Percentiles rank a stretch among this genome's conserved stretches.
Evolutionary conservation across 2,329 filamentous ascomycete genomes (phyloP).

Genomic region (Fusarium sp.): DNA sequence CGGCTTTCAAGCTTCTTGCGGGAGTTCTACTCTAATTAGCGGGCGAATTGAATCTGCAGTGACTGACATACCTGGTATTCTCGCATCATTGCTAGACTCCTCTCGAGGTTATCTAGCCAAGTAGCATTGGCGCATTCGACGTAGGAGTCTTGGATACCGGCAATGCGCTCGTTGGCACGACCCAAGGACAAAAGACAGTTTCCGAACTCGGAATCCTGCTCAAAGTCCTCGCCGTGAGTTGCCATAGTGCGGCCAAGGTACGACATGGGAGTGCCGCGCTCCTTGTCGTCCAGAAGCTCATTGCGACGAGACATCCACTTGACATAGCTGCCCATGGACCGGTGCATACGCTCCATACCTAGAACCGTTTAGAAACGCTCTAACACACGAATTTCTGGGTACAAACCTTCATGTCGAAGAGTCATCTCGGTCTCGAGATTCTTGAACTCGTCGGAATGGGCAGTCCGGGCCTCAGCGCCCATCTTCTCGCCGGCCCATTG

Average conservation of each 20-base stretch:
- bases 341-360: conserved; percentile 93
- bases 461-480: conserved; percentile 90
- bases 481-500: conserved; percentile 99
- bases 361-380: conserved; percentile 29
- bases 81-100: conserved; percentile 93
- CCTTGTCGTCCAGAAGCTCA: conserved; percentile 84
- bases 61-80: conserved; percentile 83
- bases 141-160: conserved; percentile 86
- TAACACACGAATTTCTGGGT: neutral
- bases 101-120: conserved; percentile 93
- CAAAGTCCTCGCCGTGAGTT: conserved; percentile 91
- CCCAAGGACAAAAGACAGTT: conserved; percentile 85
- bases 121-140: conserved; percentile 80
- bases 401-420: conserved; percentile 85
- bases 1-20: conserved; percentile 95
- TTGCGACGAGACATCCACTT: conserved; percentile 89
- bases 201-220: conserved; percentile 90
- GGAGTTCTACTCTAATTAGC: conserved; percentile 66
- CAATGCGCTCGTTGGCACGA: conserved; percentile 88
- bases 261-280: conserved; percentile 84
- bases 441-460: conserved; percentile 91
- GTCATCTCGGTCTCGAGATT: conserved; percentile 90
- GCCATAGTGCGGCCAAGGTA: conserved; percentile 89
- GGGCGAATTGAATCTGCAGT: neutral
- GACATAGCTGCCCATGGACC: conserved; percentile 85